Evolutionary conservation across 176 grass and related monocot genomes (phyloP).

Genomic region (Cenchrus fungigraminus): DNA sequence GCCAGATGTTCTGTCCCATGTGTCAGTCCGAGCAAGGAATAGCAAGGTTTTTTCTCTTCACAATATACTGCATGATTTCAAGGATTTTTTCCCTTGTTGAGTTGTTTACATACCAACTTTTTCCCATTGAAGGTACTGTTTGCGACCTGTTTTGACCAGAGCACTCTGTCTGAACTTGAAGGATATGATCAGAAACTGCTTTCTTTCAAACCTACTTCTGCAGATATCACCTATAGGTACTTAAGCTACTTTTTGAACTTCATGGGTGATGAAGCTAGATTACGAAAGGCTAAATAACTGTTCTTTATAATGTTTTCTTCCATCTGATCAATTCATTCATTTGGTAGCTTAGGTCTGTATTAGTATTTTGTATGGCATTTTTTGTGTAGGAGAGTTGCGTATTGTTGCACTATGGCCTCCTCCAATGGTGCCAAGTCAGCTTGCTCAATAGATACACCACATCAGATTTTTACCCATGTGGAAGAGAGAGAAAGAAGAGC

Average conservation of each 20-base stretch:
- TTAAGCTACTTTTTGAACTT: constrained; percentile 13
- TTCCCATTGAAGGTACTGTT: constrained; percentile 75
- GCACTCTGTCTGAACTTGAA: constrained; percentile 70
- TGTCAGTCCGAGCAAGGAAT: constrained; percentile 98
- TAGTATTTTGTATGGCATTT: not conserved
- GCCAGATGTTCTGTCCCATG: constrained; percentile 99
- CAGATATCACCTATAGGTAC: constrained; percentile 89
- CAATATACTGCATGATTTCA: constrained; percentile 22
- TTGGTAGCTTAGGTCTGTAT: constrained; percentile 28
- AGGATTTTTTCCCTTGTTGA: constrained; percentile 18
- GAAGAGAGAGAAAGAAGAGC: too few relatives aligned
- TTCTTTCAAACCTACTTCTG: constrained; percentile 74
- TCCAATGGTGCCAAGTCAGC: too few relatives aligned
- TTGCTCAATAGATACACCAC: too few relatives aligned
- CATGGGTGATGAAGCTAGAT: constrained; percentile 30
- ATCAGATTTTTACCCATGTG: too few relatives aligned
- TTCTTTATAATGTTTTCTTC: not conserved
- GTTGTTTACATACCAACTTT: constrained; percentile 16
- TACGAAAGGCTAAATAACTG: not conserved
- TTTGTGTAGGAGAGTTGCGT: not conserved
- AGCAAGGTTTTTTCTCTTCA: constrained; percentile 71
- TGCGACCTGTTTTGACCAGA: constrained; percentile 84
- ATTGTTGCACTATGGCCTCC: not conserved
- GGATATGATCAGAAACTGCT: constrained; percentile 73
- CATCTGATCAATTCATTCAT: constrained; percentile 5